Evolutionary conservation across 2,329 filamentous ascomycete species (phyloP), one percentile per base, ranked within the genome.

Genomic region (Trichoderma arundinaceum): DNA sequence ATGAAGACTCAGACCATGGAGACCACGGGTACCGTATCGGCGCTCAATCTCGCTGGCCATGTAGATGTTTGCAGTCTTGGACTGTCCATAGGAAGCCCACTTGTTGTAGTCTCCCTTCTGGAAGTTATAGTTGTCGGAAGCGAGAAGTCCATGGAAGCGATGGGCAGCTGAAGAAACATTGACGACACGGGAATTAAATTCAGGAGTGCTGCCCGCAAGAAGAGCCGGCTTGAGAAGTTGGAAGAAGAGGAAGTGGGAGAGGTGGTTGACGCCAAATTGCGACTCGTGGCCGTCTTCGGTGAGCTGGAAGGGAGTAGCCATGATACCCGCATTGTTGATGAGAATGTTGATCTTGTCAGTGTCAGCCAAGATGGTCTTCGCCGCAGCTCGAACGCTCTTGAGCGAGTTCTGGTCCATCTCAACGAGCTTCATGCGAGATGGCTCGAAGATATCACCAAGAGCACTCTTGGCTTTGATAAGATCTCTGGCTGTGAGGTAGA

Each of bases 31-130:
- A 5, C 78, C 80, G 68, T 82, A 84, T 0, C 75, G 76, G 5
- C 83, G 77, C 43, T 85, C 82, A 33, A 86, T 76, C 63, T 83
- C 76, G 68, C 81, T 83, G 19, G 83, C 79, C 68, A 82, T 79
- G 66, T 77, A 82, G 35, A 85, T 77, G 69, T 82, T 83, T 15
- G 84, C 82, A 1, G 78, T 77, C 70, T 86, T 87, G 61, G 76
- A 74, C 68, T 83, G 79, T 0, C 74, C 78, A 69, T 86, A 86
- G 0, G 79, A 75, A 3, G 65, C 58, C 69, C 72, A 77, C 0
- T 74, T 75, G 19, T 77, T 19, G 59, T 69, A 70, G 2, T n/a
- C 35, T n/a, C 44, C 65, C 41, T 68, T 65, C 9, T 71, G 64
- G 39, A 72, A 67, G 44, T 71, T 69, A 41, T 69, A 68, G 61